Evolutionary conservation across 257 asterid species (phyloP).

Genomic region (Hygrophila difformis): DNA sequence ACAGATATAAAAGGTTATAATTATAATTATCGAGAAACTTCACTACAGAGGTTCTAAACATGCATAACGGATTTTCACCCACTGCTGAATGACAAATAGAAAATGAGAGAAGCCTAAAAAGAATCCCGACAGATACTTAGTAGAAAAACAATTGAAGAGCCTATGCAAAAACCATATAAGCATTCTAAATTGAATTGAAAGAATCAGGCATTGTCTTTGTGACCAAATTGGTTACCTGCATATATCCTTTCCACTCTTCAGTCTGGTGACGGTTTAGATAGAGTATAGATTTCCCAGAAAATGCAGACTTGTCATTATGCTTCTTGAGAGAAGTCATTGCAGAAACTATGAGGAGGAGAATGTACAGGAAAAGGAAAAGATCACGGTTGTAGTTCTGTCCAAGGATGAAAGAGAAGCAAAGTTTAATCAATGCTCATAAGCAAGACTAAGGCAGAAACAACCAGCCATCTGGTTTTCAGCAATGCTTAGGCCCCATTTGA

Average conservation of each 20-base stretch:
- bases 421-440: slow-evolving; percentile 5
- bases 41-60: slow-evolving; percentile 1
- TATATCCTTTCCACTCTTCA: slow-evolving; percentile 97
- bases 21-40: slow-evolving; percentile 28
- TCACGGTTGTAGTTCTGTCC: slow-evolving; percentile 95
- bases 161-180: slow-evolving; percentile 4
- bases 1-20: slow-evolving; percentile 1
- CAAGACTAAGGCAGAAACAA: neutral
- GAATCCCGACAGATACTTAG: slow-evolving; percentile 6
- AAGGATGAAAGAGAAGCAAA: slow-evolving; percentile 20
- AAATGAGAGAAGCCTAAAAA: neutral
- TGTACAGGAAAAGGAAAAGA: slow-evolving; percentile 64
- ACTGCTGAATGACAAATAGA: neutral
- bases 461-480: neutral
- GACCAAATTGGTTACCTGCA: slow-evolving; percentile 72
- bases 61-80: slow-evolving; percentile 1
- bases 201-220: slow-evolving; percentile 3
- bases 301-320: slow-evolving; percentile 79
- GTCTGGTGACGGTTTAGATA: slow-evolving; percentile 95
- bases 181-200: slow-evolving; percentile 3
- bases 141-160: slow-evolving; percentile 8
- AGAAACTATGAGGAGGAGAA: slow-evolving; percentile 77
- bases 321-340: slow-evolving; percentile 86
- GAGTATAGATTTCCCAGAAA: slow-evolving; percentile 74
- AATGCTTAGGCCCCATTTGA: neutral